Conservation (phyloP, 1,284 basidiomycete genomes). For the Boletus sp. region DNA sequence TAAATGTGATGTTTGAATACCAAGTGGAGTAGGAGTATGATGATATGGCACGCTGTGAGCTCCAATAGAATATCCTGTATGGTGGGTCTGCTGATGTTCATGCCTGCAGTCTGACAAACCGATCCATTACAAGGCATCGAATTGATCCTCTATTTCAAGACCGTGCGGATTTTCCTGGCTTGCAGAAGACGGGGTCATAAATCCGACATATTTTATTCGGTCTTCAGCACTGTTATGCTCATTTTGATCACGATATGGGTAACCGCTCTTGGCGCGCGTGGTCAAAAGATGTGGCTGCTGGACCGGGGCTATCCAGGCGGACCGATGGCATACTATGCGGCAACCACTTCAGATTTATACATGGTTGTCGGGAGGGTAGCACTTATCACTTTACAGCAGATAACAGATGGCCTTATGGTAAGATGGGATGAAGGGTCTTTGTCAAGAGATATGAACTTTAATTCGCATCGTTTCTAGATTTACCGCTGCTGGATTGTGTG, state of each 20-base stretch:
- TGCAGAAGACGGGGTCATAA: not conserved
- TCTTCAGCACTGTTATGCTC: not conserved
- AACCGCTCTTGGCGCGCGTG: not conserved
- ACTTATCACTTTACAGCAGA: not conserved
- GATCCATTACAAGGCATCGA: not conserved
- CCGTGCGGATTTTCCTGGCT: not conserved
- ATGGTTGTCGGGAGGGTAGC: not conserved
- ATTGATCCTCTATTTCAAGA: not conserved
- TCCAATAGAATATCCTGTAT: conserved; percentile 4
- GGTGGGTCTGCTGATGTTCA: not conserved
- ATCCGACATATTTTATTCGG: not conserved
- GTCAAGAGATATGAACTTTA: not conserved
- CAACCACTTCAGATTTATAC: not conserved
- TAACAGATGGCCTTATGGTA: conserved; percentile 3
- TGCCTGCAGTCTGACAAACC: not conserved
- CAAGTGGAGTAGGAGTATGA: too few relatives aligned
- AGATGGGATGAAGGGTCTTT: not conserved
- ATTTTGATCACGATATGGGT: not conserved
- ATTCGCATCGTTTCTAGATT: not conserved
- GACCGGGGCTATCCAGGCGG: conserved; percentile 2
- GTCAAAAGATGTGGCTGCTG: conserved; percentile 1
- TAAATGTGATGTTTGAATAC: too few relatives aligned
- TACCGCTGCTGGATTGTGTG: conserved; percentile 1
- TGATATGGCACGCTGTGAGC: too few relatives aligned
- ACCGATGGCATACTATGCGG: not conserved